Conservation (phyloP, 345 rosid genomes). For the Syzygium grande region DNA sequence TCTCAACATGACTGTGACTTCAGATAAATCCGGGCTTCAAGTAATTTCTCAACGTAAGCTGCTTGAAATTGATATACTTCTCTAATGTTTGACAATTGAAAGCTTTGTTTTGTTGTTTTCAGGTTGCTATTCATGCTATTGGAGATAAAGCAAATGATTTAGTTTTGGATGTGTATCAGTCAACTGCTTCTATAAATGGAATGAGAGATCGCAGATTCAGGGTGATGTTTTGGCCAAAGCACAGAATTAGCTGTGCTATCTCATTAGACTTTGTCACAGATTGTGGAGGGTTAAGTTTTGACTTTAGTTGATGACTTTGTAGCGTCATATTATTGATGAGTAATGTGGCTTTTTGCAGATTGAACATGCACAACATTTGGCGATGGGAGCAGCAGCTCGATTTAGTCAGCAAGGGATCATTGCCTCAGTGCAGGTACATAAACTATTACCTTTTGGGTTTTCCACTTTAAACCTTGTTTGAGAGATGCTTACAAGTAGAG, state of each 20-base stretch:
- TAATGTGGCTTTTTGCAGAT: slow-evolving; percentile 34
- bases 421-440: slow-evolving; percentile 78
- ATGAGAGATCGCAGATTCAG: slow-evolving; percentile 70
- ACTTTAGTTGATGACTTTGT: background rate
- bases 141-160: slow-evolving; percentile 88
- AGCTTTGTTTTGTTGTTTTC: background rate
- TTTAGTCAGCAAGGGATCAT: slow-evolving; percentile 63
- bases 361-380: slow-evolving; percentile 91
- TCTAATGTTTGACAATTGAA: background rate
- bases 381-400: slow-evolving; percentile 45
- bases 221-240: slow-evolving; percentile 37
- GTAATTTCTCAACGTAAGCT: slow-evolving; percentile 16
- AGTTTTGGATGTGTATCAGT: slow-evolving; percentile 56
- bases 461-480: background rate
- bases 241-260: background rate
- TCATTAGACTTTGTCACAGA: background rate
- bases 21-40: slow-evolving; percentile 81
- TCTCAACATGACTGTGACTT: slow-evolving; percentile 56
- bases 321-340: background rate
- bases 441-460: background rate
- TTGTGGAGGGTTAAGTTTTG: background rate
- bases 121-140: slow-evolving; percentile 94
- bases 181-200: slow-evolving; percentile 54
- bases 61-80: background rate
- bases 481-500: background rate